These are phyloP conservation scores for Aspergillus chevalieri DNA, from an alignment of 2,329 filamentous ascomycete genomes.

Conservation along the genomic window DNA sequence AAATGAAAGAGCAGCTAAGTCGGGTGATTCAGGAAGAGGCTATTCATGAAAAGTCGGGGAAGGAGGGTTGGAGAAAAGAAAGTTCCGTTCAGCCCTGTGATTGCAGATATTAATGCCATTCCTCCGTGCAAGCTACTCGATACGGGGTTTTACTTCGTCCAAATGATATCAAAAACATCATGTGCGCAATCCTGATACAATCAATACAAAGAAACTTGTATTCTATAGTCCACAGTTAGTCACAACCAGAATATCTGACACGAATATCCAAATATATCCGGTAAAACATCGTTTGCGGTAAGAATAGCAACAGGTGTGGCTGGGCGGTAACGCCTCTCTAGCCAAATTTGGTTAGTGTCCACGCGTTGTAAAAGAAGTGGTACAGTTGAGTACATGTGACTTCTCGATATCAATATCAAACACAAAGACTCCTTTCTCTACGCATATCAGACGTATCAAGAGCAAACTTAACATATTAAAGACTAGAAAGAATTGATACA, in stretches of 20 bases:
- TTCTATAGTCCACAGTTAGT: too few relatives aligned
- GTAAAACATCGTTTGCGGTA: neutral
- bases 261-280: neutral
- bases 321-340: neutral
- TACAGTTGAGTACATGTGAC: too few relatives aligned
- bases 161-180: too few relatives aligned
- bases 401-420: too few relatives aligned
- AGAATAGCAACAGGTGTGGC: neutral
- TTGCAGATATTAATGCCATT: neutral
- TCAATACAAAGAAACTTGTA: too few relatives aligned
- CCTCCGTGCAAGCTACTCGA: too few relatives aligned
- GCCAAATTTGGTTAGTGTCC: neutral
- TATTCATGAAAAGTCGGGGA: neutral
- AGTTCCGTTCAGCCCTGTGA: conserved; percentile 2
- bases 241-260: too few relatives aligned
- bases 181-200: too few relatives aligned
- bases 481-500: neutral
- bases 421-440: too few relatives aligned
- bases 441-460: neutral
- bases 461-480: neutral
- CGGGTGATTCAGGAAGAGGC: conserved; percentile 28
- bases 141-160: neutral
- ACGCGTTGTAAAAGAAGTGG: too few relatives aligned
- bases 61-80: neutral
- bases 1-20: conserved; percentile 19